A percentile compares a stretch with the other conserved stretches of the same genome.
These are phyloP conservation scores for Cystobasidium ongulense DNA, from an alignment of 768 basidiomycete species.

Conservation along the genomic window DNA sequence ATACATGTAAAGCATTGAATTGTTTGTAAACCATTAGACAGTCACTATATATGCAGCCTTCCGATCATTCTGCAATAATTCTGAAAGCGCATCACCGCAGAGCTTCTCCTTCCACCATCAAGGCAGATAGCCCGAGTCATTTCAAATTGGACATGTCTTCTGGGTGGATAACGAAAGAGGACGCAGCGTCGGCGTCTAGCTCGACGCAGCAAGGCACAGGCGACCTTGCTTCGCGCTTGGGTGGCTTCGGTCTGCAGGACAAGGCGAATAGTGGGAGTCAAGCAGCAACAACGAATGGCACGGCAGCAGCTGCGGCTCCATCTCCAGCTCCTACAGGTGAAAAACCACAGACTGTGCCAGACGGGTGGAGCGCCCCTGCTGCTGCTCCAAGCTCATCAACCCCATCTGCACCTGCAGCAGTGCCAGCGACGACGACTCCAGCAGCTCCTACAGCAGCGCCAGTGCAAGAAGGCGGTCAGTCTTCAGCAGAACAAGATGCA, in stretches of 20 bases:
- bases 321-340: not conserved
- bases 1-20: too few species aligned
- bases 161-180: not conserved
- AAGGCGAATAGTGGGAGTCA: not conserved
- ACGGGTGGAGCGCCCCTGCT: not conserved
- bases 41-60: too few species aligned
- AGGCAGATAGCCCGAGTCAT: not conserved
- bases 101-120: not conserved
- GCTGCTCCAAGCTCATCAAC: not conserved
- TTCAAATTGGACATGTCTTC: not conserved
- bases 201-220: not conserved
- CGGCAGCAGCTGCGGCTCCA: not conserved
- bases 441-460: not conserved
- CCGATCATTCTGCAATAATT: not conserved
- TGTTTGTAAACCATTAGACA: too few species aligned
- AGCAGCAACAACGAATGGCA: not conserved
- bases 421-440: not conserved
- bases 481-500: not conserved
- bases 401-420: not conserved
- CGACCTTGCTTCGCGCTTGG: constrained; percentile 19
- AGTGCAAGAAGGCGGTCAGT: not conserved
- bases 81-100: not conserved
- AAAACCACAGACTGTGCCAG: not conserved
- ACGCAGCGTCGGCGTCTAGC: not conserved
- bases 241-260: constrained; percentile 13